phyloP scores from a whole-genome alignment of 2,329 filamentous ascomycete genomes.

The Colletotrichum cuscutae region DNA sequence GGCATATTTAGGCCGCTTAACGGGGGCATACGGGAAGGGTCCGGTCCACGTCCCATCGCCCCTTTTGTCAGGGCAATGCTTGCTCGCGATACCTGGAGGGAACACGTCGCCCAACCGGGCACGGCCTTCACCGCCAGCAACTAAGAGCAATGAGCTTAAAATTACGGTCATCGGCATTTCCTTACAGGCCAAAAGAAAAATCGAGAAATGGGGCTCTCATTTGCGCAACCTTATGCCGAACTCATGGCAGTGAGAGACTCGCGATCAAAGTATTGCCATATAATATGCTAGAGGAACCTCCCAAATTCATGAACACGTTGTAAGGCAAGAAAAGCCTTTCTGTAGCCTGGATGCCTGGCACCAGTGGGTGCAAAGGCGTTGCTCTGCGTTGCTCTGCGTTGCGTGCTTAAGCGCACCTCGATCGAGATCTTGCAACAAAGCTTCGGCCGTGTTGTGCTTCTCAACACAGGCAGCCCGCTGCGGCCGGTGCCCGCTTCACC shows the following conservation, averaged over 20 bases:
- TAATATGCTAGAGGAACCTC: background rate
- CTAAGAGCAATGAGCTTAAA: constrained; percentile 18
- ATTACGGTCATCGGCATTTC: constrained; percentile 12
- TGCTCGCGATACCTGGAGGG: background rate
- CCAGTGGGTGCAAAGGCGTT: background rate
- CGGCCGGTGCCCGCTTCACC: background rate
- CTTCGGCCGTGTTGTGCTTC: background rate
- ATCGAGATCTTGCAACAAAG: constrained; percentile 29
- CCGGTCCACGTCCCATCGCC: constrained; percentile 7
- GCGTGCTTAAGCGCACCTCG: background rate
- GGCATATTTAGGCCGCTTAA: background rate
- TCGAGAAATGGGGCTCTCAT: constrained; percentile 2
- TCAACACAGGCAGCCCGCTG: background rate
- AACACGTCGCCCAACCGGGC: constrained; percentile 20
- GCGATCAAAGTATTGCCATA: background rate
- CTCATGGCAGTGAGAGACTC: background rate
- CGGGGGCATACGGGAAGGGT: constrained; percentile 13
- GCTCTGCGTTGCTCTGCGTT: background rate
- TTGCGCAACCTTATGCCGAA: constrained; percentile 7
- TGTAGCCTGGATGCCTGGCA: background rate
- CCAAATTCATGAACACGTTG: background rate
- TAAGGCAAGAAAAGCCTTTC: background rate
- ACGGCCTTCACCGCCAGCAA: constrained; percentile 6
- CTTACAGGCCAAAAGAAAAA: background rate
- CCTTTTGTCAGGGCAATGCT: constrained; percentile 18